Percentiles rank a stretch among this genome's conserved stretches.
These are phyloP conservation scores for Sugiyamaella floridensis DNA, from an alignment of 805 yeast species.

Conservation along the genomic window DNA sequence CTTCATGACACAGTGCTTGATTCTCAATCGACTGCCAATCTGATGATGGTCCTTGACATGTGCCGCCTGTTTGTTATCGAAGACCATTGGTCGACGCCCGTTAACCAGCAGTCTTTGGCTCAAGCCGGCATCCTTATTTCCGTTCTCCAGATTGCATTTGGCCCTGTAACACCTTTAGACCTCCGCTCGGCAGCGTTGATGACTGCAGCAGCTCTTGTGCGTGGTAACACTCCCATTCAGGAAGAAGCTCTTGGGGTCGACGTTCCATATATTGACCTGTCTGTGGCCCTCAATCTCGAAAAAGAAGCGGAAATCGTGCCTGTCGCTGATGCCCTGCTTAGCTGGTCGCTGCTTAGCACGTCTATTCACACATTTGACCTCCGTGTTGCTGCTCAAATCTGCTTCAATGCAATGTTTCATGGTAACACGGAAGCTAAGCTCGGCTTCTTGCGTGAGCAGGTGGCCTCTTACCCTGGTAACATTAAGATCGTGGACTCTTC, in stretches of 20 bases:
- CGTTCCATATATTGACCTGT: conserved; percentile 86
- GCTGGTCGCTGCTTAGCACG: conserved; percentile 74
- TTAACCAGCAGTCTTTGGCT: conserved; percentile 56
- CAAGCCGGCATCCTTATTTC: conserved; percentile 57
- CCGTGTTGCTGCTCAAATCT: conserved; percentile 61
- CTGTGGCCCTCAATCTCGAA: conserved; percentile 32
- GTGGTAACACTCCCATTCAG: conserved; percentile 62
- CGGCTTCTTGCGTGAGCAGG: conserved; percentile 63
- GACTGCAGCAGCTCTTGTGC: conserved; percentile 70
- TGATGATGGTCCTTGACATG: conserved; percentile 61
- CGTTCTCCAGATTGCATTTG: conserved; percentile 64
- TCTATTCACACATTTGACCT: conserved; percentile 82
- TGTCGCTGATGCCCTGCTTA: conserved; percentile 63
- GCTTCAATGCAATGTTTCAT: conserved; percentile 61
- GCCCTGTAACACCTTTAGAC: conserved; percentile 51
- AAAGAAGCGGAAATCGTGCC: conserved; percentile 44
- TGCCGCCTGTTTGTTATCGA: conserved; percentile 65
- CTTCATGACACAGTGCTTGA: conserved; percentile 21
- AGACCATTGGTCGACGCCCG: conserved; percentile 56
- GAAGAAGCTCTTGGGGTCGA: conserved; percentile 69
- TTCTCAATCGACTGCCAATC: conserved; percentile 22
- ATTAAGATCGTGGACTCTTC: not conserved
- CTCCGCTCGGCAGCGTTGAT: conserved; percentile 64
- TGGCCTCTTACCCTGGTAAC: conserved; percentile 32
- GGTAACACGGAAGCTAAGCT: conserved; percentile 55